Percentiles rank a stretch among this genome's conserved stretches.
Conservation (phyloP, 257 asterid species). For the Solanum rostratum region DNA sequence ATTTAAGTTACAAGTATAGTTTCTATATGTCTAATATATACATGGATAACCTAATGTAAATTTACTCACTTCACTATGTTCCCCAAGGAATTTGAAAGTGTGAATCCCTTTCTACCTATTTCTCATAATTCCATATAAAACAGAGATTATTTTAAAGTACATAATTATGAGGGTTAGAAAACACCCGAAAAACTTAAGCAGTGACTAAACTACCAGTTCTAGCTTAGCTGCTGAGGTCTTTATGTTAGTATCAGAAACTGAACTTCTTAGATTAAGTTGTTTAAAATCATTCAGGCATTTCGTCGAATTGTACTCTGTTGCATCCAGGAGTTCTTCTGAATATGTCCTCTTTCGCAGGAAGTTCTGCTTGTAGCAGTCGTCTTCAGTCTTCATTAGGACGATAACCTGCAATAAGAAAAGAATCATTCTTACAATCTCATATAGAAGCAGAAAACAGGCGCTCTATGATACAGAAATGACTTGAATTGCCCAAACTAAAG, state of each 20-base stretch:
- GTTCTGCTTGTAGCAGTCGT: not conserved
- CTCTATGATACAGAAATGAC: not conserved
- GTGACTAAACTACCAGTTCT: not conserved
- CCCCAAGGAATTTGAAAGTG: not conserved
- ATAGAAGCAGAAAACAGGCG: not conserved
- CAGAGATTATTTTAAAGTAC: not conserved
- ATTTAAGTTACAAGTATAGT: not conserved
- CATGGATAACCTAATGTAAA: not conserved
- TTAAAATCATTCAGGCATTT: constrained; percentile 22
- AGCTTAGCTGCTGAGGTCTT: not conserved
- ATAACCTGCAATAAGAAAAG: constrained; percentile 17
- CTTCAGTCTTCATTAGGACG: constrained; percentile 14
- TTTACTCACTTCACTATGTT: not conserved
- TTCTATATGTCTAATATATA: not conserved
- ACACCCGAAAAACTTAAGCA: not conserved
- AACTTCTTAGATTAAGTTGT: constrained; percentile 2
- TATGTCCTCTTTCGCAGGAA: constrained; percentile 29
- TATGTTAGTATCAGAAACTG: constrained; percentile 4
- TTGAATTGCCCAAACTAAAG: not conserved
- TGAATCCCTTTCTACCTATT: not conserved
- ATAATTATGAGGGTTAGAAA: not conserved
- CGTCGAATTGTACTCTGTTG: constrained; percentile 37
- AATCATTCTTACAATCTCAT: not conserved
- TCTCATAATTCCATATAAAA: not conserved
- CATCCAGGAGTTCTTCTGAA: constrained; percentile 37